Evolutionary conservation across 2,329 filamentous ascomycete species (phyloP).

Genomic region (Ascosphaera acerosa): DNA sequence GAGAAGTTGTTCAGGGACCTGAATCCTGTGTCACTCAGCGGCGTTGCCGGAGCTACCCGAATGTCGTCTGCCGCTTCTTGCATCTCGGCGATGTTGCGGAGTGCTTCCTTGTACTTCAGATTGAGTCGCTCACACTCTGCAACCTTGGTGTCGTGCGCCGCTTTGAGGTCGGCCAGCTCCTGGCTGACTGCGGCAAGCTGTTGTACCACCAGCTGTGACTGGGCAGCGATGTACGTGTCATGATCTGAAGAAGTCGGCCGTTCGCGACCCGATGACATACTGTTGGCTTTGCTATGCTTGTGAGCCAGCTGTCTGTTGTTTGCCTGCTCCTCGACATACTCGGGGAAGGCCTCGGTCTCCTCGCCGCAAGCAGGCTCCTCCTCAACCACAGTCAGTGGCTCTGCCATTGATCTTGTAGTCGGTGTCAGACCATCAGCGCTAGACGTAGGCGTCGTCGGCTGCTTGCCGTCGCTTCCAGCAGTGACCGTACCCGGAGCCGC

Average conservation of each 20-base stretch:
- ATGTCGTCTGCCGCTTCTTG: slow-evolving; percentile 55
- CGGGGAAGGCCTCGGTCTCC: slow-evolving; percentile 6
- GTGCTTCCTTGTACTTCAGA: slow-evolving; percentile 70
- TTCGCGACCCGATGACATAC: neutral
- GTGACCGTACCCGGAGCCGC: slow-evolving; percentile 5
- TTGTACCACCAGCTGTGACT: slow-evolving; percentile 66
- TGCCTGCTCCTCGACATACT: neutral
- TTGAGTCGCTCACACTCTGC: slow-evolving; percentile 61
- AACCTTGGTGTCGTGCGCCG: slow-evolving; percentile 68
- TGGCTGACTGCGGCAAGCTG: slow-evolving; percentile 81
- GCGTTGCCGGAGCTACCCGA: slow-evolving; percentile 25
- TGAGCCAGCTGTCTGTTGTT: neutral
- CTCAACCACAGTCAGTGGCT: slow-evolving; percentile 12
- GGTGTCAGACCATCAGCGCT: slow-evolving; percentile 21
- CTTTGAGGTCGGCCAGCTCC: slow-evolving; percentile 69
- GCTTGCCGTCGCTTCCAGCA: slow-evolving; percentile 5
- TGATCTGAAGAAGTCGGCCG: slow-evolving; percentile 14
- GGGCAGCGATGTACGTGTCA: slow-evolving; percentile 42
- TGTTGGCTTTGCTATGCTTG: neutral
- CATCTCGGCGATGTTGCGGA: slow-evolving; percentile 57
- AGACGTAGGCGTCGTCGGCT: slow-evolving; percentile 12
- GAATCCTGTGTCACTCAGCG: neutral
- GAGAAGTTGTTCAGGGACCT: neutral
- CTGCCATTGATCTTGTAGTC: slow-evolving; percentile 20
- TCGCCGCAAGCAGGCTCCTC: slow-evolving; percentile 9